Evolutionary conservation across 768 basidiomycete genomes (phyloP).

Genomic region (Pleurotus djamor): DNA sequence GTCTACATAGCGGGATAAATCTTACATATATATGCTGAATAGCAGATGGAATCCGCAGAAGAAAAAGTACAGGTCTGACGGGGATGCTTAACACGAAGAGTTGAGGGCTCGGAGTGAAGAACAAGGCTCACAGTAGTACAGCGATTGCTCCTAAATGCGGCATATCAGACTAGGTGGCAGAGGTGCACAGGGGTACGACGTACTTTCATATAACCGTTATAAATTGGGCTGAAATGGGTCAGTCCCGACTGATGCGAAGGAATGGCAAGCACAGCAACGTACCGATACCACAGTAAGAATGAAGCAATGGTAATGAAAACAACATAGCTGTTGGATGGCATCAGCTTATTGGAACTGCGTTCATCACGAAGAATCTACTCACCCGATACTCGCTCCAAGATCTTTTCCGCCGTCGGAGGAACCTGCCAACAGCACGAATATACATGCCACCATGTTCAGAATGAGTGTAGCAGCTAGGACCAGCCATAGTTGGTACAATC

Average conservation of each 20-base stretch:
- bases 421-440: slow-evolving; percentile 81
- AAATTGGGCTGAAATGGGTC: slow-evolving; percentile 69
- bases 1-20: slow-evolving; percentile 9
- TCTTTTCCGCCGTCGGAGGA: slow-evolving; percentile 74
- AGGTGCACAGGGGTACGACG: slow-evolving; percentile 16
- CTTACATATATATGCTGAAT: slow-evolving; percentile 91
- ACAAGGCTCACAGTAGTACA: slow-evolving; percentile 79
- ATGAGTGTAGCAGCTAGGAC: slow-evolving; percentile 79
- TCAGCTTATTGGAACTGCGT: slow-evolving; percentile 11
- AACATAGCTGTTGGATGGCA: slow-evolving; percentile 57
- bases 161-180: slow-evolving; percentile 19
- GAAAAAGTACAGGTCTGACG: slow-evolving; percentile 90
- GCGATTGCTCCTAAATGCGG: slow-evolving; percentile 73
- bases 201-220: slow-evolving; percentile 97
- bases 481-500: slow-evolving; percentile 93
- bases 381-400: slow-evolving; percentile 83
- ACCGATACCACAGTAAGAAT: slow-evolving; percentile 97
- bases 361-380: slow-evolving; percentile 24
- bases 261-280: slow-evolving; percentile 21
- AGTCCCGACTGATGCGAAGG: slow-evolving; percentile 7
- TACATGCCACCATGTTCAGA: slow-evolving; percentile 89
- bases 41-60: slow-evolving; percentile 95
- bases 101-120: no score
- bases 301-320: slow-evolving; percentile 75
- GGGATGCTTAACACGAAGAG: background rate